phyloP scores from a whole-genome alignment of 106 monocot species.

The Narthecium ossifragum region DNA sequence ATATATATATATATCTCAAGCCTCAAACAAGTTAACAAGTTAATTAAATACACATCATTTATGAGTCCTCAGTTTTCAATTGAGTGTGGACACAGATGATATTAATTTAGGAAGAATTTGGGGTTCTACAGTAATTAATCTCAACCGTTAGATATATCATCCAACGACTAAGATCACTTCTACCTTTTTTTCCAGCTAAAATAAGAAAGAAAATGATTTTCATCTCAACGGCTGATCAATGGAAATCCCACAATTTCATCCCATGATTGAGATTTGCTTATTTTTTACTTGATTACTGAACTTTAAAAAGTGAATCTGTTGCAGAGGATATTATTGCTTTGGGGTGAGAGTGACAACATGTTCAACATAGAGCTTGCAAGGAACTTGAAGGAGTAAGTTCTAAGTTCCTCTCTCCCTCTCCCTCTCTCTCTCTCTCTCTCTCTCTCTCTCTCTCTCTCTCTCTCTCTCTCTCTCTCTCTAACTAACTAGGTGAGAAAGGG shows the following conservation, averaged over 20 bases:
- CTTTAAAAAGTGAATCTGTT: background rate
- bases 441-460: too few relatives aligned
- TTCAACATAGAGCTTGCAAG: slow-evolving; percentile 34
- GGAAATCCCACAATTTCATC: background rate
- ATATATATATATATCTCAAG: too few relatives aligned
- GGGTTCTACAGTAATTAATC: too few relatives aligned
- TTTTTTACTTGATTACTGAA: background rate
- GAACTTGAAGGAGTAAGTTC: slow-evolving; percentile 34
- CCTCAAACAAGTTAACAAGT: too few relatives aligned
- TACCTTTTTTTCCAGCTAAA: background rate
- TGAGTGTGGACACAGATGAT: too few relatives aligned
- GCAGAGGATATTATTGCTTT: slow-evolving; percentile 35
- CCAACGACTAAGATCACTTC: background rate
- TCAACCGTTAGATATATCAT: too few relatives aligned
- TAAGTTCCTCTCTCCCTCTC: background rate
- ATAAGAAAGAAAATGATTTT: background rate
- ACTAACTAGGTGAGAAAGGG: background rate
- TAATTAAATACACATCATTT: background rate
- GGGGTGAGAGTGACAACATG: slow-evolving; percentile 38
- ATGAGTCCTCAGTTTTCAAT: too few relatives aligned
- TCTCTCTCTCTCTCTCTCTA: background rate
- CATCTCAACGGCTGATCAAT: background rate
- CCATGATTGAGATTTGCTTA: background rate
- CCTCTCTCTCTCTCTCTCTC: too few relatives aligned
- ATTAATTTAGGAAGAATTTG: too few relatives aligned